Percentiles rank a stretch among this genome's conserved stretches.
Evolutionary conservation across 352 stramenopile species (phyloP).

Genomic region (Plasmopara muralis): DNA sequence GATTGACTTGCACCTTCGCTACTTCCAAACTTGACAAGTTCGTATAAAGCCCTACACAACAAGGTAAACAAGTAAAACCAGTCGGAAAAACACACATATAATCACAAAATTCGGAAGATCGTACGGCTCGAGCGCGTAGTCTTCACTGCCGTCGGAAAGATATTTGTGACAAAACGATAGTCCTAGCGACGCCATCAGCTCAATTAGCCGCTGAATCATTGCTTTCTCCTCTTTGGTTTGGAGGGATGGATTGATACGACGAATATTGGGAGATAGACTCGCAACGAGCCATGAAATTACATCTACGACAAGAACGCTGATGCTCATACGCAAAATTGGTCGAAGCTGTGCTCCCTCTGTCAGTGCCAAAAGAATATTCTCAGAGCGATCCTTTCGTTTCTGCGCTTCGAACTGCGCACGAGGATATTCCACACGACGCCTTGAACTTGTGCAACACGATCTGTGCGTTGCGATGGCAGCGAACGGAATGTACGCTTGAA

Average conservation of each 20-base stretch:
- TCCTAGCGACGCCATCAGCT: slow-evolving; percentile 71
- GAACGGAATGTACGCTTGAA: slow-evolving; percentile 64
- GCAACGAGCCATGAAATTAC: slow-evolving; percentile 69
- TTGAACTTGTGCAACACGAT: slow-evolving; percentile 68
- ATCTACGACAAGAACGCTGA: slow-evolving; percentile 57
- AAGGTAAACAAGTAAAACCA: slow-evolving; percentile 5
- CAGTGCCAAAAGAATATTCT: slow-evolving; percentile 63
- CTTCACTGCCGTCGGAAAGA: slow-evolving; percentile 55
- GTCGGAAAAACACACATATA: not conserved
- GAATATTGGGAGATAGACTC: slow-evolving; percentile 58
- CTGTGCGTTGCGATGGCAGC: slow-evolving; percentile 60
- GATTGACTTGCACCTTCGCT: slow-evolving; percentile 25
- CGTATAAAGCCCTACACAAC: slow-evolving; percentile 47
- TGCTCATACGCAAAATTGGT: slow-evolving; percentile 48
- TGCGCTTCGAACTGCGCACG: slow-evolving; percentile 48
- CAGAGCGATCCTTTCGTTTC: slow-evolving; percentile 47
- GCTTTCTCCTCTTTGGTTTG: slow-evolving; percentile 60
- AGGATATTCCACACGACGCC: slow-evolving; percentile 68
- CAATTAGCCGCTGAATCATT: slow-evolving; percentile 59
- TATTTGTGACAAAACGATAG: slow-evolving; percentile 72
- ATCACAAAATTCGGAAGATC: slow-evolving; percentile 13
- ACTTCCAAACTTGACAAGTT: slow-evolving; percentile 56
- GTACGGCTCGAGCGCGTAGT: slow-evolving; percentile 73
- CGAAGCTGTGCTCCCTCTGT: slow-evolving; percentile 56
- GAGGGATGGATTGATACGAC: slow-evolving; percentile 46